These are phyloP conservation scores for Populus tomentosa DNA, from an alignment of 441 rosid species.

Conservation along the genomic window DNA sequence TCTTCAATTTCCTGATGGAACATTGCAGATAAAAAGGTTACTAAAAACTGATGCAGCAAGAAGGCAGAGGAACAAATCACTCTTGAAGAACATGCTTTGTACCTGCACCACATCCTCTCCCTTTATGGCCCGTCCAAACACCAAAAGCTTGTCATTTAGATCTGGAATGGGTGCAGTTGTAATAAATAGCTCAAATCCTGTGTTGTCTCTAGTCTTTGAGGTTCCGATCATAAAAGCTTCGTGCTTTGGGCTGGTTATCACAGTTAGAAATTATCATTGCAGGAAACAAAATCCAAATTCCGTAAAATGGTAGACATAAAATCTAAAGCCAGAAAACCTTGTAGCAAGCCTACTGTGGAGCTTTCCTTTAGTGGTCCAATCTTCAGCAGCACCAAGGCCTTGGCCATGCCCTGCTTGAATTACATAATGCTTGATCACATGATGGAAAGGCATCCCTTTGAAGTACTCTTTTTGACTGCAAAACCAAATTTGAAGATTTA, in stretches of 20 bases:
- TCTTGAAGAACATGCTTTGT: slow-evolving; percentile 1
- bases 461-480: slow-evolving; percentile 78
- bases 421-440: slow-evolving; percentile 72
- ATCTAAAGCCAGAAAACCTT: slow-evolving; percentile 34
- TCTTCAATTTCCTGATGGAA: slow-evolving; percentile 77
- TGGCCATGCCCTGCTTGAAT: slow-evolving; percentile 72
- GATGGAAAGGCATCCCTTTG: slow-evolving; percentile 76
- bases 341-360: slow-evolving; percentile 52
- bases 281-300: neutral
- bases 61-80: neutral
- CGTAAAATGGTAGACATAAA: neutral
- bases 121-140: slow-evolving; percentile 76
- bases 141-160: slow-evolving; percentile 61
- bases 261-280: slow-evolving; percentile 3
- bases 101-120: slow-evolving; percentile 95
- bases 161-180: slow-evolving; percentile 92
- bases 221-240: slow-evolving; percentile 92
- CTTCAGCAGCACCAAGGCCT: slow-evolving; percentile 53
- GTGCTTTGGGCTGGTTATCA: slow-evolving; percentile 59
- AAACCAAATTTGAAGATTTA: slow-evolving; percentile 11
- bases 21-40: neutral
- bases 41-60: neutral
- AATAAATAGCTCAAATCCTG: slow-evolving; percentile 65
- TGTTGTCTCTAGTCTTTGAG: slow-evolving; percentile 49
- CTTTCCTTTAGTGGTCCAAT: slow-evolving; percentile 77